Conservation (phyloP, 208 protist species). For the Vickermania ingenoplastis region DNA sequence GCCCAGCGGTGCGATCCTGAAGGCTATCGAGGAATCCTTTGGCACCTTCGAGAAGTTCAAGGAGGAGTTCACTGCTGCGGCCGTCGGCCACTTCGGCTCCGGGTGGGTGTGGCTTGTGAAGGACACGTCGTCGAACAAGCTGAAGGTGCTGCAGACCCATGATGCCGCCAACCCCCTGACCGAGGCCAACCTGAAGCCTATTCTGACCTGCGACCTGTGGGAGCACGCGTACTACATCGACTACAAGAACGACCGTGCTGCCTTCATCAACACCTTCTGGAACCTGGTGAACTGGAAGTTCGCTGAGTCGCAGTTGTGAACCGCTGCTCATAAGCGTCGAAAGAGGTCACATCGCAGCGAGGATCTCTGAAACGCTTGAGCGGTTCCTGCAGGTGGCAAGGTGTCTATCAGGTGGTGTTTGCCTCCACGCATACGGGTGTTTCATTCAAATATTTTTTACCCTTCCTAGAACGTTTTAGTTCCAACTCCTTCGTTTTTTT, state of each 20-base stretch:
- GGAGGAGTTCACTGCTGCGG: slow-evolving; percentile 83
- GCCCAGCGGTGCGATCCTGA: slow-evolving; percentile 45
- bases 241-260: slow-evolving; percentile 87
- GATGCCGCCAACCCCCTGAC: slow-evolving; percentile 75
- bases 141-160: slow-evolving; percentile 77
- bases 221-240: slow-evolving; percentile 96
- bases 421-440: background rate
- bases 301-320: slow-evolving; percentile 25
- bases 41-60: slow-evolving; percentile 89
- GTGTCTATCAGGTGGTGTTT: background rate
- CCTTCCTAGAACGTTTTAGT: background rate
- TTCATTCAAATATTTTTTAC: background rate
- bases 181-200: slow-evolving; percentile 49
- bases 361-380: background rate
- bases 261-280: slow-evolving; percentile 90
- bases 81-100: slow-evolving; percentile 87
- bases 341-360: background rate
- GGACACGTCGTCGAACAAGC: slow-evolving; percentile 65
- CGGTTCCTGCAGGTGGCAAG: background rate
- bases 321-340: background rate
- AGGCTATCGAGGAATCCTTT: slow-evolving; percentile 73
- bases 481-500: slow-evolving; percentile 2
- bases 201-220: slow-evolving; percentile 91
- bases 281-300: slow-evolving; percentile 92
- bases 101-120: slow-evolving; percentile 91